These are phyloP conservation scores for Colletotrichum cereale DNA, from an alignment of 2,329 filamentous ascomycete species.

Conservation along the genomic window DNA sequence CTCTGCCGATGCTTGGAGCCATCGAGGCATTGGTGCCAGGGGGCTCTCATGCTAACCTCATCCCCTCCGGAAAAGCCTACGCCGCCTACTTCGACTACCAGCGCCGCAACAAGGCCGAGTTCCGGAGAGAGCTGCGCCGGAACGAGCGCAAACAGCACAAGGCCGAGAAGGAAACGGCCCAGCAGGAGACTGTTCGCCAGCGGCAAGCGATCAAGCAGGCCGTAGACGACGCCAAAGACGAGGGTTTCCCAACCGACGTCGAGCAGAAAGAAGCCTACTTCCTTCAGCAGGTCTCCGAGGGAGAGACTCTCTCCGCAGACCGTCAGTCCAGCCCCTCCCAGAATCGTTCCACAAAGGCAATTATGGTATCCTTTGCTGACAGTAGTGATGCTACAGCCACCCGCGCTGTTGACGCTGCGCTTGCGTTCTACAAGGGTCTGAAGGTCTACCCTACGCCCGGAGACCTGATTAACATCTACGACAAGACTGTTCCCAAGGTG, in stretches of 20 bases:
- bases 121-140: slow-evolving; percentile 77
- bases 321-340: slow-evolving; percentile 67
- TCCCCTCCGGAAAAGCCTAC: slow-evolving; percentile 63
- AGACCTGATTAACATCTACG: slow-evolving; percentile 96
- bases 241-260: slow-evolving; percentile 90
- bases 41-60: slow-evolving; percentile 38
- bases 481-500: slow-evolving; percentile 98
- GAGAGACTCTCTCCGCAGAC: slow-evolving; percentile 85
- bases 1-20: slow-evolving; percentile 25
- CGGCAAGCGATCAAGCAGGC: slow-evolving; percentile 79
- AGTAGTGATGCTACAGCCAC: slow-evolving; percentile 18
- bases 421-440: slow-evolving; percentile 97
- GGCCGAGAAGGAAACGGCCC: slow-evolving; percentile 78
- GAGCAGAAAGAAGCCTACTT: slow-evolving; percentile 98
- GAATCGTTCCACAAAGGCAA: slow-evolving; percentile 36
- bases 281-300: slow-evolving; percentile 92
- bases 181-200: slow-evolving; percentile 74
- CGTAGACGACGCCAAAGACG: slow-evolving; percentile 86
- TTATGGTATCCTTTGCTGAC: slow-evolving; percentile 18
- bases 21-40: slow-evolving; percentile 11
- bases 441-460: slow-evolving; percentile 97
- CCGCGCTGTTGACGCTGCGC: slow-evolving; percentile 79
- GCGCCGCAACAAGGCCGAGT: slow-evolving; percentile 73
- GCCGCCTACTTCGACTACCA: slow-evolving; percentile 77
- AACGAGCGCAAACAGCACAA: slow-evolving; percentile 81